These are phyloP conservation scores for Niebla homalea DNA, from an alignment of 495 filamentous ascomycete genomes.

Conservation along the genomic window DNA sequence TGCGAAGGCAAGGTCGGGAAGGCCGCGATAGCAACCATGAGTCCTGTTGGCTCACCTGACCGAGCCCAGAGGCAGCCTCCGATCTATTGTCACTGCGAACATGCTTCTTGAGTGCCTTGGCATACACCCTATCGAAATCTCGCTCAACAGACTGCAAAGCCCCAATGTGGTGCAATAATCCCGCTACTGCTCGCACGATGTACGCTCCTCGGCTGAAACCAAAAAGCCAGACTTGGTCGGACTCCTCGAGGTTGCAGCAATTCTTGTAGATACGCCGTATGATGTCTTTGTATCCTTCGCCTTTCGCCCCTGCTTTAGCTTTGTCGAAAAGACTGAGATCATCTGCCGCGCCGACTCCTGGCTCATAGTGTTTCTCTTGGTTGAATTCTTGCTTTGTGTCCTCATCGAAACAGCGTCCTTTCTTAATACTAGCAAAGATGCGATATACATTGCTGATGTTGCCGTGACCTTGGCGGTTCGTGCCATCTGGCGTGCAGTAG, in stretches of 20 bases:
- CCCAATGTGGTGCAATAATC: slow-evolving; percentile 34
- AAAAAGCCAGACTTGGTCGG: slow-evolving; percentile 27
- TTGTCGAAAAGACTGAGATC: neutral
- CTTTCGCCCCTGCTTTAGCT: neutral
- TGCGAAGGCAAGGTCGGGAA: too few species aligned
- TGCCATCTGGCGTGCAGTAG: slow-evolving; percentile 5
- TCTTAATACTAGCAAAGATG: slow-evolving; percentile 1
- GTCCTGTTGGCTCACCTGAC: neutral
- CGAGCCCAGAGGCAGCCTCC: neutral
- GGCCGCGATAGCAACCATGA: too few species aligned
- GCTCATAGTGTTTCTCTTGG: slow-evolving; percentile 1
- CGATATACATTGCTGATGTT: slow-evolving; percentile 7
- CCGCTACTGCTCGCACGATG: slow-evolving; percentile 39
- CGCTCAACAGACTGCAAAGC: slow-evolving; percentile 23
- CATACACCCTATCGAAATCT: slow-evolving; percentile 29
- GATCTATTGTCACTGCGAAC: slow-evolving; percentile 6
- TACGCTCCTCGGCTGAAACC: slow-evolving; percentile 46
- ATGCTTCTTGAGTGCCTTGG: slow-evolving; percentile 22
- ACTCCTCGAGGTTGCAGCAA: too few species aligned
- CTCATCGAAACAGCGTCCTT: neutral
- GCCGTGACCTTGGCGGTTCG: neutral
- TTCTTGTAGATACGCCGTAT: too few species aligned
- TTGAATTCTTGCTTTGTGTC: neutral
- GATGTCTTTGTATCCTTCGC: too few species aligned
- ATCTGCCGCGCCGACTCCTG: neutral